Percentiles rank a stretch among this genome's conserved stretches.
Conservation (phyloP, 768 basidiomycete species). For the Termitomyces sp. region DNA sequence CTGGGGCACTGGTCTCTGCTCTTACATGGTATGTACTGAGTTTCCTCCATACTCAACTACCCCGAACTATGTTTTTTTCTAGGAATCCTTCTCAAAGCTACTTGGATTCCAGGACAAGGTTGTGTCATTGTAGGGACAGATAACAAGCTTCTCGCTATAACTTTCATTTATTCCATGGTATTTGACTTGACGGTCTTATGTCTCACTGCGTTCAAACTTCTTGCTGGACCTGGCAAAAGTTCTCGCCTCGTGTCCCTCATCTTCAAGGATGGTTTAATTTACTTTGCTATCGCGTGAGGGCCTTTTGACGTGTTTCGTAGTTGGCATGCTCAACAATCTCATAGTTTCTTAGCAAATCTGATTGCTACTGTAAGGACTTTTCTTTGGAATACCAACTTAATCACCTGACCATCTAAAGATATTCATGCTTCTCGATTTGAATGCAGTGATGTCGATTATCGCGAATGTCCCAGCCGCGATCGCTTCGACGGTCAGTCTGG, state of each 20-base stretch:
- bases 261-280: slow-evolving; percentile 69
- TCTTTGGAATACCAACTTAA: background rate
- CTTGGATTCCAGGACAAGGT: slow-evolving; percentile 41
- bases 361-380: slow-evolving; percentile 53
- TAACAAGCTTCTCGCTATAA: slow-evolving; percentile 53
- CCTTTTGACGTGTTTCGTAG: background rate
- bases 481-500: slow-evolving; percentile 49
- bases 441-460: slow-evolving; percentile 70
- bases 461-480: slow-evolving; percentile 71
- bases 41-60: background rate
- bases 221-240: slow-evolving; percentile 36
- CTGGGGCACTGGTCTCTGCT: slow-evolving; percentile 70
- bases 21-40: slow-evolving; percentile 45
- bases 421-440: slow-evolving; percentile 66
- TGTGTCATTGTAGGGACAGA: slow-evolving; percentile 59
- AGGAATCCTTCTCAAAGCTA: slow-evolving; percentile 59
- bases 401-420: slow-evolving; percentile 19
- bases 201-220: slow-evolving; percentile 58
- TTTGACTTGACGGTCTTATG: slow-evolving; percentile 62
- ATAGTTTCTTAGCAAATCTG: slow-evolving; percentile 62
- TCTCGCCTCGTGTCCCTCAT: slow-evolving; percentile 59
- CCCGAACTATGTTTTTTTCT: background rate
- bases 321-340: slow-evolving; percentile 1
- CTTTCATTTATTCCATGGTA: slow-evolving; percentile 71
- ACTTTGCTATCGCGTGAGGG: slow-evolving; percentile 65